Evolutionary conservation across 1,284 basidiomycete genomes (phyloP).

Genomic region (Kwoniella shivajii): DNA sequence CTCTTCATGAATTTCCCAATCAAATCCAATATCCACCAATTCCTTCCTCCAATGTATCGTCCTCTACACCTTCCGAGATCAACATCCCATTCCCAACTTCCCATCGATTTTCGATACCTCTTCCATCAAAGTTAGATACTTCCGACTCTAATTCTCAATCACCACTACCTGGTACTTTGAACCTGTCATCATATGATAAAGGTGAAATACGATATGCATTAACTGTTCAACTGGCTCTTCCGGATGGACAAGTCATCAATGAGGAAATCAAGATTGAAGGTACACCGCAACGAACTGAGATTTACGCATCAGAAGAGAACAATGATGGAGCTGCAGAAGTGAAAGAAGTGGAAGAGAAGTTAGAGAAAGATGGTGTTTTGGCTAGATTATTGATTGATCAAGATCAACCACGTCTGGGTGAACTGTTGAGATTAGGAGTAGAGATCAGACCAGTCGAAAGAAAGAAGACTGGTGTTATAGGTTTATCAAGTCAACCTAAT

Average conservation of each 20-base stretch:
- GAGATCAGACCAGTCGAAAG: constrained; percentile 39
- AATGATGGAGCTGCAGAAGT: neutral
- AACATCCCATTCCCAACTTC: constrained; percentile 15
- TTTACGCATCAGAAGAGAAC: neutral
- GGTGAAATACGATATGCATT: constrained; percentile 42
- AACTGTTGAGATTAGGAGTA: constrained; percentile 41
- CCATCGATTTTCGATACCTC: constrained; percentile 42
- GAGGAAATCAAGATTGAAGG: constrained; percentile 41
- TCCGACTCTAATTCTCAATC: neutral
- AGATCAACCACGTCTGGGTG: constrained; percentile 35
- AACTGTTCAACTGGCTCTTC: constrained; percentile 28
- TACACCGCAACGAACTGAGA: constrained; percentile 36
- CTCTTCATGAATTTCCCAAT: constrained; percentile 24
- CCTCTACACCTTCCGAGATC: constrained; percentile 10
- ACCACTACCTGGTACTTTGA: constrained; percentile 43
- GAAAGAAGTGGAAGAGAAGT: constrained; percentile 28
- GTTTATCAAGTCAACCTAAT: constrained; percentile 33
- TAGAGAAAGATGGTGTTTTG: constrained; percentile 37
- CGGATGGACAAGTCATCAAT: constrained; percentile 24
- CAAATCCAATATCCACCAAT: constrained; percentile 35
- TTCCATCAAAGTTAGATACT: constrained; percentile 32
- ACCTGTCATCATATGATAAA: constrained; percentile 32
- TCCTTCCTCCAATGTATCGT: constrained; percentile 7
- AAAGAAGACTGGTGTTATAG: constrained; percentile 38
- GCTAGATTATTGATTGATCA: constrained; percentile 39